Evolutionary conservation across 2,329 filamentous ascomycete genomes (phyloP).

Genomic region (Triangularia setosa): DNA sequence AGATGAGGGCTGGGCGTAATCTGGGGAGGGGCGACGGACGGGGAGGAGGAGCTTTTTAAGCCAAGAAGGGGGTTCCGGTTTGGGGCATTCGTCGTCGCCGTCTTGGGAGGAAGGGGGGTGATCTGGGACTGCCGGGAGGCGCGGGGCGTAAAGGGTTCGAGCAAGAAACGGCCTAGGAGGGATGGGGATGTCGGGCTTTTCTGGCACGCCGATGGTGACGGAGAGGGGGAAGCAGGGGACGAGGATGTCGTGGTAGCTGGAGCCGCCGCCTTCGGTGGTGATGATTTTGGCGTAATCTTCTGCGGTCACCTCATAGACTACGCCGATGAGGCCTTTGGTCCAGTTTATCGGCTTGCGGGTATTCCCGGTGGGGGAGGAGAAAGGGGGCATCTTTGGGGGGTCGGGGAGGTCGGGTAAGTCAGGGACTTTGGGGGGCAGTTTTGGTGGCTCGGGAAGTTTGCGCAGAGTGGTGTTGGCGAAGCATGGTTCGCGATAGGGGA

Average conservation of each 20-base stretch:
- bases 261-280: constrained; percentile 82
- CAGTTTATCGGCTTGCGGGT: constrained; percentile 47
- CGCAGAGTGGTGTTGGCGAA: constrained; percentile 77
- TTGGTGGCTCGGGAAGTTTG: constrained; percentile 41
- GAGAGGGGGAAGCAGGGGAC: constrained; percentile 73
- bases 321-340: constrained; percentile 81
- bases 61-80: constrained; percentile 36
- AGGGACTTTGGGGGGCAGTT: constrained; percentile 29
- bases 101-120: constrained; percentile 10
- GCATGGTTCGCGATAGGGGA: constrained; percentile 86
- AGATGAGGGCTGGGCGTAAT: constrained; percentile 76
- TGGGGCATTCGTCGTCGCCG: constrained; percentile 19
- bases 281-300: constrained; percentile 83
- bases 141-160: constrained; percentile 76
- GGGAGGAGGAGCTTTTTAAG: constrained; percentile 44
- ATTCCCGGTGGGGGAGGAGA: background rate
- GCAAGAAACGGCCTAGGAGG: constrained; percentile 68
- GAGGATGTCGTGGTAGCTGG: constrained; percentile 77
- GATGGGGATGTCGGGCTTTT: constrained; percentile 56
- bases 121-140: constrained; percentile 36
- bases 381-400: constrained; percentile 12
- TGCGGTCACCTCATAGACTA: constrained; percentile 89
- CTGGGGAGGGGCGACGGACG: constrained; percentile 56
- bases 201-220: constrained; percentile 56
- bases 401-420: constrained; percentile 14